These are phyloP conservation scores for Orbilia blumenaviensis DNA, from an alignment of 2,329 filamentous ascomycete genomes.

Conservation along the genomic window DNA sequence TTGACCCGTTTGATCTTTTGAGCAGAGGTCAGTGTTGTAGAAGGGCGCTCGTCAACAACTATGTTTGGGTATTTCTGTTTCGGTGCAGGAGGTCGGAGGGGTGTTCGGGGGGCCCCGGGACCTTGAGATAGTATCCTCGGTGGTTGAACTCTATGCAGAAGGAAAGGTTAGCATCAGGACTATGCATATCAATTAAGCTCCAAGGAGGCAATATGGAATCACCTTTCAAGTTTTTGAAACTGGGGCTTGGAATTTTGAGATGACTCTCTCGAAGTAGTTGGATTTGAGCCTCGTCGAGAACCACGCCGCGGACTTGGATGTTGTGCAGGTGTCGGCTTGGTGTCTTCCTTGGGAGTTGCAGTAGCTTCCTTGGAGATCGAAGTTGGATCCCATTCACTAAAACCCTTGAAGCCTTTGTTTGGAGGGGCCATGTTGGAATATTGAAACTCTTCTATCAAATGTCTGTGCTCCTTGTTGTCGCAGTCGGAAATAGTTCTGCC, in stretches of 20 bases:
- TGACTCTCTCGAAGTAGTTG: slow-evolving; percentile 1
- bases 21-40: slow-evolving; percentile 6
- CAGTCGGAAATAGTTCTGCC: not conserved
- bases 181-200: not conserved
- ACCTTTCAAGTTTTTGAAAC: slow-evolving; percentile 1
- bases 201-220: not conserved
- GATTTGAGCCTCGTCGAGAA: not conserved
- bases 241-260: not conserved
- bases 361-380: not conserved
- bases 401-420: slow-evolving; percentile 21
- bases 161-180: not conserved
- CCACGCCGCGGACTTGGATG: not conserved
- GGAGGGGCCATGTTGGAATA: slow-evolving; percentile 24
- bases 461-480: not conserved
- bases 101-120: not conserved
- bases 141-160: slow-evolving; percentile 7
- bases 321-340: not conserved
- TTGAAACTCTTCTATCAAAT: not conserved
- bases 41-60: not conserved
- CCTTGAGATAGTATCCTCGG: not conserved
- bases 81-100: slow-evolving; percentile 13
- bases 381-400: slow-evolving; percentile 25
- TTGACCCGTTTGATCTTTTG: slow-evolving; percentile 49
- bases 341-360: not conserved
- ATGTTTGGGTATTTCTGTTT: slow-evolving; percentile 42